Percentiles rank a stretch among this genome's conserved stretches.
Evolutionary conservation across 2,329 filamentous ascomycete species (phyloP).

Genomic region (Aspergillus japonicus): DNA sequence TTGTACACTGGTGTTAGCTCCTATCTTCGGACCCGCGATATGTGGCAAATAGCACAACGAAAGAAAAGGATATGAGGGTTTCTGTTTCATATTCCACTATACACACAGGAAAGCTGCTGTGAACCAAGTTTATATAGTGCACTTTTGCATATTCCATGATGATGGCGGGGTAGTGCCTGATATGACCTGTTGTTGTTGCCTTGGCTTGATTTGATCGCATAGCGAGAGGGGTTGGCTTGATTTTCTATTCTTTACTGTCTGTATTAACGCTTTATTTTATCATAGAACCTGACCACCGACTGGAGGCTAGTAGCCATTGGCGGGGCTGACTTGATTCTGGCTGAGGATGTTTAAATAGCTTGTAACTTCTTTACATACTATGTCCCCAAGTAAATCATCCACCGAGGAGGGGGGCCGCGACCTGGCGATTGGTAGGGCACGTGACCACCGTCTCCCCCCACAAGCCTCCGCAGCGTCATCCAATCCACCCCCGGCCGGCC

Average conservation of each 20-base stretch:
- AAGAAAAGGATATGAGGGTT: constrained; percentile 8
- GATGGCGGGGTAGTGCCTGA: constrained; percentile 15
- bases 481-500: too few relatives aligned
- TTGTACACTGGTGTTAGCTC: constrained; percentile 29
- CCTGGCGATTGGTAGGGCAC: background rate
- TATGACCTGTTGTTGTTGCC: constrained; percentile 13
- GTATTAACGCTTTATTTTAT: constrained; percentile 9
- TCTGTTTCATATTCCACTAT: constrained; percentile 9
- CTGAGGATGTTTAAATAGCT: background rate
- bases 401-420: background rate
- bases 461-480: constrained; percentile 7
- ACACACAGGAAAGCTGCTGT: constrained; percentile 11
- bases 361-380: too few relatives aligned
- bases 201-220: constrained; percentile 37
- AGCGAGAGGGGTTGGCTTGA: constrained; percentile 37
- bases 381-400: too few relatives aligned
- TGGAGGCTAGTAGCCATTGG: background rate
- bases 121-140: constrained; percentile 21
- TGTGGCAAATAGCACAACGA: constrained; percentile 3
- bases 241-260: constrained; percentile 17
- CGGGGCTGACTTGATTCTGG: background rate
- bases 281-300: constrained; percentile 3
- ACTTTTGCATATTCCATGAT: constrained; percentile 12
- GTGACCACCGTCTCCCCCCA: background rate
- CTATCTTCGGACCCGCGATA: constrained; percentile 6